A percentile compares a stretch with the other conserved stretches of the same genome.
Evolutionary conservation across 768 basidiomycete species (phyloP).

Genomic region (Kwoniella botswanensis): DNA sequence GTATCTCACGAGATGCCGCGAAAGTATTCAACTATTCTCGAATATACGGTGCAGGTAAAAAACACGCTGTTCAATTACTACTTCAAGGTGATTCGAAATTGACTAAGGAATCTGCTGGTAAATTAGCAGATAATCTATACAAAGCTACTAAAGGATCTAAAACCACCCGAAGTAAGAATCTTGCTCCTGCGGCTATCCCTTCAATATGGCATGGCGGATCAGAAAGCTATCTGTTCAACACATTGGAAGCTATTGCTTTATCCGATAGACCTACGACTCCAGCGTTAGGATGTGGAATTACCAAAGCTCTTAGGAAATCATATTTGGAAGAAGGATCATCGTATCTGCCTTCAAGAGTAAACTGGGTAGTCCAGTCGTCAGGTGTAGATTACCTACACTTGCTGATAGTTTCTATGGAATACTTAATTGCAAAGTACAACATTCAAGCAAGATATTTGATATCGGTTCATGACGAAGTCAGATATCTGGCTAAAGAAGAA

Average conservation of each 20-base stretch:
- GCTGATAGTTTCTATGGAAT: slow-evolving; percentile 91
- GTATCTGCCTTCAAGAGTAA: slow-evolving; percentile 95
- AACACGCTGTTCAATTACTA: slow-evolving; percentile 84
- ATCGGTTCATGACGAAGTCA: slow-evolving; percentile 95
- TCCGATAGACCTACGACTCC: slow-evolving; percentile 87
- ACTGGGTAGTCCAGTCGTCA: slow-evolving; percentile 99
- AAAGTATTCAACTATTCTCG: slow-evolving; percentile 98
- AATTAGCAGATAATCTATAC: slow-evolving; percentile 82
- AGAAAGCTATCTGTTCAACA: slow-evolving; percentile 97
- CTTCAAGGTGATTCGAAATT: slow-evolving; percentile 82
- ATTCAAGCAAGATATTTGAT: slow-evolving; percentile 92
- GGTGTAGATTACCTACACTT: slow-evolving; percentile 98
- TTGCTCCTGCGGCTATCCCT: slow-evolving; percentile 59
- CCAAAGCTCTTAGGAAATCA: slow-evolving; percentile 87
- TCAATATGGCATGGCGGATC: slow-evolving; percentile 90
- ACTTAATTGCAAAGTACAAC: slow-evolving; percentile 76
- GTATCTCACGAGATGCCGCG: slow-evolving; percentile 90
- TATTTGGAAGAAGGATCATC: slow-evolving; percentile 72
- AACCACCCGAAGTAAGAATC: slow-evolving; percentile 42
- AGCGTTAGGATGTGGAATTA: slow-evolving; percentile 90
- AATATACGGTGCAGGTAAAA: slow-evolving; percentile 98
- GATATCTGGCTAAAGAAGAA: slow-evolving; percentile 86
- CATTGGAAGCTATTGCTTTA: slow-evolving; percentile 89
- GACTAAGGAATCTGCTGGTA: slow-evolving; percentile 75
- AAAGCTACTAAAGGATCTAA: slow-evolving; percentile 83